Percentiles rank a stretch among this genome's conserved stretches.
phyloP scores from a whole-genome alignment of 441 rosid genomes.

The Lepidium campestre region DNA sequence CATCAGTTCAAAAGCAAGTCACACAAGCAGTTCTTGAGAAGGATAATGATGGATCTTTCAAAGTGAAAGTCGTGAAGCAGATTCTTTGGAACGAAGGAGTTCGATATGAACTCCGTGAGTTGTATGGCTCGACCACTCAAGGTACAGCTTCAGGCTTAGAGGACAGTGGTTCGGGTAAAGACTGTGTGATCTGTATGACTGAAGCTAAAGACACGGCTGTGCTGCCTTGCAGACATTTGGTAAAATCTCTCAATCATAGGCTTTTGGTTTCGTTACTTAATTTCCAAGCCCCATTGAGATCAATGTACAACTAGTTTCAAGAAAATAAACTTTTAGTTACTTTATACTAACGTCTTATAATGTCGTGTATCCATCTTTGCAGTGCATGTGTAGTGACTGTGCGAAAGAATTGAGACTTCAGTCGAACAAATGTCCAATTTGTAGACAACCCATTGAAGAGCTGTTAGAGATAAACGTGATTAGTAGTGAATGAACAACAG shows the following conservation, averaged over 20 bases:
- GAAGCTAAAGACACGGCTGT: conserved; percentile 87
- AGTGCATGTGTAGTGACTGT: conserved; percentile 83
- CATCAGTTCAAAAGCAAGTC: conserved; percentile 63
- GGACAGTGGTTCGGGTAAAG: conserved; percentile 67
- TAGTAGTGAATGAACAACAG: conserved; percentile 26
- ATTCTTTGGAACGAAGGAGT: conserved; percentile 80
- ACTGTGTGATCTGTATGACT: conserved; percentile 89
- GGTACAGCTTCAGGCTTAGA: conserved; percentile 44
- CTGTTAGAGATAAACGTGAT: conserved; percentile 69
- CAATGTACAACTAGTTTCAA: neutral
- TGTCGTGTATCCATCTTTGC: conserved; percentile 11
- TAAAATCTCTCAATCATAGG: conserved; percentile 18
- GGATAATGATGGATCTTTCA: conserved; percentile 37
- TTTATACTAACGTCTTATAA: neutral
- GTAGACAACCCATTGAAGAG: conserved; percentile 69
- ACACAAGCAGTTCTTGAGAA: conserved; percentile 75
- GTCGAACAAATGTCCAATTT: conserved; percentile 79
- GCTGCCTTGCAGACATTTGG: conserved; percentile 90
- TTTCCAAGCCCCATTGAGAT: neutral
- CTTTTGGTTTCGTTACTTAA: neutral
- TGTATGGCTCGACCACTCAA: conserved; percentile 55
- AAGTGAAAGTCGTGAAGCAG: conserved; percentile 63
- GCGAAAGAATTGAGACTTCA: conserved; percentile 67
- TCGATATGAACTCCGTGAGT: conserved; percentile 76
- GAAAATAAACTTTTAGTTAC: neutral